A percentile compares a stretch with the other conserved stretches of the same genome.
These are phyloP conservation scores for Raddia distichophylla DNA, from an alignment of 176 grass and related monocot species.

Conservation along the genomic window DNA sequence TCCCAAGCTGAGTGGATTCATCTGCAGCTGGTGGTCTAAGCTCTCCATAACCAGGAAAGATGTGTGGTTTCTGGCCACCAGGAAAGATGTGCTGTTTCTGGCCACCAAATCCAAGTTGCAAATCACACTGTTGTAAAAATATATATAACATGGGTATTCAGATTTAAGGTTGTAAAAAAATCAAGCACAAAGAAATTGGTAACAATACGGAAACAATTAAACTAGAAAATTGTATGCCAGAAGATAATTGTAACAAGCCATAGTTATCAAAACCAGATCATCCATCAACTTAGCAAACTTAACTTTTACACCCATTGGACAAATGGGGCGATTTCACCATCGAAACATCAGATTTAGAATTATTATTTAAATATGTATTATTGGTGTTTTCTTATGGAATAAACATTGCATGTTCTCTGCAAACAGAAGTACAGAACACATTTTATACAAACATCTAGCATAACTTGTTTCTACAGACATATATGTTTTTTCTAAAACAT, in stretches of 20 bases:
- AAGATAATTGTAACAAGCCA: not conserved
- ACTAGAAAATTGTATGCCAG: conserved; percentile 2
- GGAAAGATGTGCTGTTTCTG: conserved; percentile 56
- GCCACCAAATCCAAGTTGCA: conserved; percentile 50
- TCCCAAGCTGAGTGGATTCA: conserved; percentile 47
- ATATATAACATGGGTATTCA: conserved; percentile 30
- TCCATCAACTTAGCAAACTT: not conserved
- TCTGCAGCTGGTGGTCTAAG: conserved; percentile 22
- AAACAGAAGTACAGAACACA: not conserved
- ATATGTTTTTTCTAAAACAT: conserved; percentile 24
- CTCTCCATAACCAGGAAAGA: conserved; percentile 50
- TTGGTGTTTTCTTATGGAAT: no score
- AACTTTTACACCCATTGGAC: not conserved
- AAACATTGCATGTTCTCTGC: not conserved
- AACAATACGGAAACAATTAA: conserved; percentile 24
- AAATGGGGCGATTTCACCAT: not conserved
- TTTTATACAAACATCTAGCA: not conserved
- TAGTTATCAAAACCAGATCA: conserved; percentile 18
- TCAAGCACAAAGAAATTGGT: not conserved
- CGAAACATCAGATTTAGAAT: not conserved
- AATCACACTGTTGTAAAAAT: conserved; percentile 59
- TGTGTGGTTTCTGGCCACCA: conserved; percentile 55
- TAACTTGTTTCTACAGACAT: no score
- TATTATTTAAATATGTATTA: not conserved
- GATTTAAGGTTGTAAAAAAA: not conserved